Evolutionary conservation across 306 rosid species (phyloP).

Genomic region (Vigna radiata): DNA sequence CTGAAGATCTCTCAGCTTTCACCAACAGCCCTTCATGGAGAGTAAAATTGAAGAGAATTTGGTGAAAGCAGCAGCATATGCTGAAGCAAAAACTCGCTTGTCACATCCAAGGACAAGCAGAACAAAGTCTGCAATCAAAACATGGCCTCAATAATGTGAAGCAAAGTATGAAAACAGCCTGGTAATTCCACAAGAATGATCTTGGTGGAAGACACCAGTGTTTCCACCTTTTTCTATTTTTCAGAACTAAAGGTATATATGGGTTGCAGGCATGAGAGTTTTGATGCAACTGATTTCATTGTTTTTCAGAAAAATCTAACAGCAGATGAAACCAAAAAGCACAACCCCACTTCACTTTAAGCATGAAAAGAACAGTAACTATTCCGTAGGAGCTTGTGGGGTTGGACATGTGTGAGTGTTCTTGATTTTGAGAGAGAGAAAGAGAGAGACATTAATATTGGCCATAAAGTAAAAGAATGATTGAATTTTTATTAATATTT

Average conservation of each 20-base stretch:
- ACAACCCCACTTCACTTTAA: slow-evolving; percentile 42
- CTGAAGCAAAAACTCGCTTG: slow-evolving; percentile 50
- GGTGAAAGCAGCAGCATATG: slow-evolving; percentile 46
- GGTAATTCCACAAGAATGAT: slow-evolving; percentile 41
- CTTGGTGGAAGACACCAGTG: slow-evolving; percentile 45
- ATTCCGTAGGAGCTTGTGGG: slow-evolving; percentile 49
- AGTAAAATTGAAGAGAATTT: slow-evolving; percentile 41
- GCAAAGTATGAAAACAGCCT: slow-evolving; percentile 28
- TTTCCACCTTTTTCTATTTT: slow-evolving; percentile 26
- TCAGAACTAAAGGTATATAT: slow-evolving; percentile 42
- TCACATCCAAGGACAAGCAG: slow-evolving; percentile 48
- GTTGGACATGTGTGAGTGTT: slow-evolving; percentile 37
- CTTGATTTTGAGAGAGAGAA: slow-evolving; percentile 9
- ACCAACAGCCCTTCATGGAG: slow-evolving; percentile 42
- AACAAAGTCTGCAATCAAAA: slow-evolving; percentile 43
- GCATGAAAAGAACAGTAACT: slow-evolving; percentile 46
- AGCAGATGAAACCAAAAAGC: slow-evolving; percentile 58
- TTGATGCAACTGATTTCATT: slow-evolving; percentile 45
- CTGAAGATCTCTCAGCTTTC: slow-evolving; percentile 51
- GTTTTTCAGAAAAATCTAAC: slow-evolving; percentile 36
- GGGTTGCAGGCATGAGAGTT: slow-evolving; percentile 51
- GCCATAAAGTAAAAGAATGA: slow-evolving; percentile 44
- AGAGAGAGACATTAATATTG: slow-evolving; percentile 15
- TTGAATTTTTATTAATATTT: not conserved
- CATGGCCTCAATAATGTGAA: slow-evolving; percentile 63